Evolutionary conservation across 2,329 filamentous ascomycete species (phyloP).

Genomic region (Ploettnerulaceae sp.): DNA sequence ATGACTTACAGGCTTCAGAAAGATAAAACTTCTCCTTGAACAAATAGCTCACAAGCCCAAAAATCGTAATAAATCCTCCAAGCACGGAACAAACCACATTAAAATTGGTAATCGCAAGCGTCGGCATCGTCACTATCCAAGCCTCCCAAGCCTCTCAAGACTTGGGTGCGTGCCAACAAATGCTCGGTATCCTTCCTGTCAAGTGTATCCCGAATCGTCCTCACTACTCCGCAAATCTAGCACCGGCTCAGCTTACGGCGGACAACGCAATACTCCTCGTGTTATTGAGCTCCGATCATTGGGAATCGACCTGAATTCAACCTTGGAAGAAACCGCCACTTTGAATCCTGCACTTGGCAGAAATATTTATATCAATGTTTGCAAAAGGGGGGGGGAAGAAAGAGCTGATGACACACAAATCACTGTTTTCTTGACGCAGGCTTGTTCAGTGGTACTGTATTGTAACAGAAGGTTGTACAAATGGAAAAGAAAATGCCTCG

Average conservation of each 20-base stretch:
- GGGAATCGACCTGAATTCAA: background rate
- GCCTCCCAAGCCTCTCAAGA: background rate
- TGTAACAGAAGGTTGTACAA: too few species aligned
- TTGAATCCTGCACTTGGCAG: conserved; percentile 3
- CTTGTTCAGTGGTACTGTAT: too few species aligned
- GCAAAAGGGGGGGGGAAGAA: background rate
- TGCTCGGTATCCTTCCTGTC: conserved; percentile 10
- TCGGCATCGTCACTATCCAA: conserved; percentile 37
- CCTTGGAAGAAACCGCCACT: conserved; percentile 17
- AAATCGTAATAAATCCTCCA: conserved; percentile 85
- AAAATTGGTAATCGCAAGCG: conserved; percentile 46
- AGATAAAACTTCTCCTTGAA: conserved; percentile 88
- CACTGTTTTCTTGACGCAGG: too few species aligned
- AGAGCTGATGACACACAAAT: too few species aligned
- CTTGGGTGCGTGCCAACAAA: background rate
- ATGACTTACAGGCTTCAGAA: conserved; percentile 72
- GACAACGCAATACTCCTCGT: conserved; percentile 19
- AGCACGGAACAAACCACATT: conserved; percentile 60
- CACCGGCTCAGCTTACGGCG: conserved; percentile 31
- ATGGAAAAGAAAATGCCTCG: too few species aligned
- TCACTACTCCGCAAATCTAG: conserved; percentile 34
- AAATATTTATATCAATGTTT: background rate
- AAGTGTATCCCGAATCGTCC: conserved; percentile 40
- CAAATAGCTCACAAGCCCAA: conserved; percentile 83
- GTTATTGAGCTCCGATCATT: conserved; percentile 44